Percentiles rank a stretch among this genome's conserved stretches.
phyloP scores from a whole-genome alignment of 2,329 filamentous ascomycete species.

The Neonectria hederae region DNA sequence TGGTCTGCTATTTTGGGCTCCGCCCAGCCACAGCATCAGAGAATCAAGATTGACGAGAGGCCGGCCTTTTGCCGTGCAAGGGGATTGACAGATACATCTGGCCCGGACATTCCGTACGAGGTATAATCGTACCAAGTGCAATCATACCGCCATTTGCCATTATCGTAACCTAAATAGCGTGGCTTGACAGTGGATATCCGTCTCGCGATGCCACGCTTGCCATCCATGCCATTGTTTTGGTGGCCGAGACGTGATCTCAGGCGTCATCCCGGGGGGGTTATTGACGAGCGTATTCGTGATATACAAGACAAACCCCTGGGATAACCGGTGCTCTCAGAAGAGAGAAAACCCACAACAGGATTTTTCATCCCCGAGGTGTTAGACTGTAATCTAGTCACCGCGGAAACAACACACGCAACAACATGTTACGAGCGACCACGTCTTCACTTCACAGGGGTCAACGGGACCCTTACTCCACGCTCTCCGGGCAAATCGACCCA shows the following conservation, averaged over 20 bases:
- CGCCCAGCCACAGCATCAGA: not conserved
- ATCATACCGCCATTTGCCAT: not conserved
- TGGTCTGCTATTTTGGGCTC: constrained; percentile 17
- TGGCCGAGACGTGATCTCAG: not conserved
- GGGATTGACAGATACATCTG: not conserved
- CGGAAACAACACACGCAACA: not conserved
- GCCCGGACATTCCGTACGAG: not conserved
- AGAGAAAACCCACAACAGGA: not conserved
- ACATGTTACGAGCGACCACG: not conserved
- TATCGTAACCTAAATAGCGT: not conserved
- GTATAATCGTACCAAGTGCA: not conserved
- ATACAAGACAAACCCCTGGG: not conserved
- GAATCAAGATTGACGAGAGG: not conserved
- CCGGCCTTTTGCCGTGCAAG: not conserved
- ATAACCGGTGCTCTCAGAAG: not conserved
- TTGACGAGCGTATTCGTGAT: not conserved
- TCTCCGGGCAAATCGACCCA: no score
- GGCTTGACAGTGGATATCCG: constrained; percentile 2
- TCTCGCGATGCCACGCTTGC: not conserved
- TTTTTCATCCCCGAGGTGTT: not conserved
- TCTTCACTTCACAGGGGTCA: not conserved
- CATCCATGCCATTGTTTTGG: not conserved
- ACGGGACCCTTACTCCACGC: not conserved
- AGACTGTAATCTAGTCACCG: not conserved
- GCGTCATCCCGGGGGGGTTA: not conserved